These are phyloP conservation scores for Tetrahymena malaccensis DNA, from an alignment of 73 alveolate genomes.

Conservation along the genomic window DNA sequence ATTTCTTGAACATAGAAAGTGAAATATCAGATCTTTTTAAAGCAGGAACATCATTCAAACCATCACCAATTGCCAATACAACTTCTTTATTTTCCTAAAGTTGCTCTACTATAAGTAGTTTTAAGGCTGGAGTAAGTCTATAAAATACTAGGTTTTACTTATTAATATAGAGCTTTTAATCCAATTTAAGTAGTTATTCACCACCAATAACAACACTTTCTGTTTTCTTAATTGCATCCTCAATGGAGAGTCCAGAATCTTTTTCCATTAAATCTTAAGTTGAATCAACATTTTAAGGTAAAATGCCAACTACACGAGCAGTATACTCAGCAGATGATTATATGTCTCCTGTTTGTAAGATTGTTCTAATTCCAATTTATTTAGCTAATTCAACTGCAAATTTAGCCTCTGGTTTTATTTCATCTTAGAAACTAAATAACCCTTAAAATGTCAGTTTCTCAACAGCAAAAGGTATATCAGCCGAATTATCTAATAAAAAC, in stretches of 20 bases:
- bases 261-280: background rate
- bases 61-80: constrained; percentile 93
- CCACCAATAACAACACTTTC: background rate
- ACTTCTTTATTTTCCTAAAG: constrained; percentile 43
- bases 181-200: background rate
- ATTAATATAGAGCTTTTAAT: constrained; percentile 5
- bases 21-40: constrained; percentile 81
- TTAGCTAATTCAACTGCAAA: constrained; percentile 39
- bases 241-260: background rate
- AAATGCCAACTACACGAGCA: background rate
- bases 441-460: constrained; percentile 42
- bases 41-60: constrained; percentile 91
- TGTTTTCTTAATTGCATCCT: background rate
- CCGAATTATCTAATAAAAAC: background rate
- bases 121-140: constrained; percentile 47
- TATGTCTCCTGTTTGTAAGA: constrained; percentile 52
- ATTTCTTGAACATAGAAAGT: constrained; percentile 85
- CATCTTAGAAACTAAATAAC: constrained; percentile 44
- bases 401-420: constrained; percentile 42
- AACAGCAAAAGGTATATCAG: background rate
- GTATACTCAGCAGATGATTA: constrained; percentile 16
- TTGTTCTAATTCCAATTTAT: constrained; percentile 34
- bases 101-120: constrained; percentile 38
- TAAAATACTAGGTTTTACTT: constrained; percentile 46
- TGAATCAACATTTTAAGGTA: background rate